Evolutionary conservation across 2,329 filamentous ascomycete genomes (phyloP).

Genomic region (Cladosporium sp.): DNA sequence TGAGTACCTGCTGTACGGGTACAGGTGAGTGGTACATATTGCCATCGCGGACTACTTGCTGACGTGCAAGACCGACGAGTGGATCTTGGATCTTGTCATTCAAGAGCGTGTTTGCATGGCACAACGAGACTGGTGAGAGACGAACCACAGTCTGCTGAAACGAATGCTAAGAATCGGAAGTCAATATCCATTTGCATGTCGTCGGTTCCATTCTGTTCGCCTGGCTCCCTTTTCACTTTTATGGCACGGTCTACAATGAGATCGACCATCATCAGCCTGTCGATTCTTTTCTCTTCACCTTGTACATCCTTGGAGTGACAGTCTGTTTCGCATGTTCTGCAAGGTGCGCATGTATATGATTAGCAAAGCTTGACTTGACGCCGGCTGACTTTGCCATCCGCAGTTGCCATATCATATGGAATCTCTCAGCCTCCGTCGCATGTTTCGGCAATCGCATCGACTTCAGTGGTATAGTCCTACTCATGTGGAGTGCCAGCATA

Average conservation of each 20-base stretch:
- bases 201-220: constrained; percentile 24
- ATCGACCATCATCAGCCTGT: constrained; percentile 7
- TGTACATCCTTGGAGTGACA: constrained; percentile 26
- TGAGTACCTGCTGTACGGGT: background rate
- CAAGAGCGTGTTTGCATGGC: constrained; percentile 22
- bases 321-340: constrained; percentile 26
- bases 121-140: constrained; percentile 22
- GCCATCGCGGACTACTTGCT: background rate
- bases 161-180: constrained; percentile 15
- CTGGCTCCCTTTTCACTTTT: constrained; percentile 25
- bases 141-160: background rate
- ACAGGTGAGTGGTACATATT: background rate
- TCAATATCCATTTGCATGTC: constrained; percentile 28
- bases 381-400: background rate
- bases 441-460: constrained; percentile 24
- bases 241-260: constrained; percentile 12
- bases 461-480: constrained; percentile 26
- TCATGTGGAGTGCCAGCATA: constrained; percentile 28
- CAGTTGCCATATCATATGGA: constrained; percentile 25
- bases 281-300: constrained; percentile 24
- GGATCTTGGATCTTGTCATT: constrained; percentile 9
- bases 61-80: background rate
- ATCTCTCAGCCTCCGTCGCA: constrained; percentile 22
- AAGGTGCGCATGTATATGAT: constrained; percentile 7
- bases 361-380: background rate